These are phyloP conservation scores for Plasmodium gallinaceum DNA, from an alignment of 169 alveolate species.

Conservation along the genomic window DNA sequence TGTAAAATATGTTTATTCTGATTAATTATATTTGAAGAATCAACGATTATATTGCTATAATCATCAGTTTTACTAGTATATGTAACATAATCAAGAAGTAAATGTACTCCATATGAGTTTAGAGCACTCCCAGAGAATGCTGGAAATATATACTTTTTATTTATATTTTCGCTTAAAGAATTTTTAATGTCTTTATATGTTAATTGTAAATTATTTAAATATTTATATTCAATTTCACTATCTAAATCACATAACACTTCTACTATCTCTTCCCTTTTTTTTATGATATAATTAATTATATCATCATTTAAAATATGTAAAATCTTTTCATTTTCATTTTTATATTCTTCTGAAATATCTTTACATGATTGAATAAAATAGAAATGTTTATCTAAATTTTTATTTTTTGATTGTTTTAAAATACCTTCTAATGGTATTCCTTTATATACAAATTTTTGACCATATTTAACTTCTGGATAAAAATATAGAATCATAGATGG, in stretches of 20 bases:
- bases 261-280: conserved; percentile 68
- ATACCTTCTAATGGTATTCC: conserved; percentile 1
- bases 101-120: conserved; percentile 52
- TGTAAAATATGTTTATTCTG: not conserved
- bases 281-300: conserved; percentile 17
- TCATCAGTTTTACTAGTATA: not conserved
- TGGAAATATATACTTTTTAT: conserved; percentile 35
- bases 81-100: conserved; percentile 56
- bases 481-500: conserved; percentile 74
- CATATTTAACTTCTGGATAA: conserved; percentile 68
- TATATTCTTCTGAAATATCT: not conserved
- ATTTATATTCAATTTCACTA: conserved; percentile 25
- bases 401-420: conserved; percentile 2
- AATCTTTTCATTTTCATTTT: conserved; percentile 1
- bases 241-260: conserved; percentile 75
- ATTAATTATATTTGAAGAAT: too few relatives aligned
- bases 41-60: not conserved
- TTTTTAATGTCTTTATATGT: conserved; percentile 21
- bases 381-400: conserved; percentile 42
- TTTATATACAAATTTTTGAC: conserved; percentile 25
- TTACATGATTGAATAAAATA: conserved; percentile 4
- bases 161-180: conserved; percentile 15
- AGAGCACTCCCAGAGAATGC: conserved; percentile 72
- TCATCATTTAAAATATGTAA: conserved; percentile 17
- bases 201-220: conserved; percentile 52